Evolutionary conservation across 768 basidiomycete genomes (phyloP), one percentile per base, ranked within the genome.

Genomic region (Aureoboletus auriporus): DNA sequence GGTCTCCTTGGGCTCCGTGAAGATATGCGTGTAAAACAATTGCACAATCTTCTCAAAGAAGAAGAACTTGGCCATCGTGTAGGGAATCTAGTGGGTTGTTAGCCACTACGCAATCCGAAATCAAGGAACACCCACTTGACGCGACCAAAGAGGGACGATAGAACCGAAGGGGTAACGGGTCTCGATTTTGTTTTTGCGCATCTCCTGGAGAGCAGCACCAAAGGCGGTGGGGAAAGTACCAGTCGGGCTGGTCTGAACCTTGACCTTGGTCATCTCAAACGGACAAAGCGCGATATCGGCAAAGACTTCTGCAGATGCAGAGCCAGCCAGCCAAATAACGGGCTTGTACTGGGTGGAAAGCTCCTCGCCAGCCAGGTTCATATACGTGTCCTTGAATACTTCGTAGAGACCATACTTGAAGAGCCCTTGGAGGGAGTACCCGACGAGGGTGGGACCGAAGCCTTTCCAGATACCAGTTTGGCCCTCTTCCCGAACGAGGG

Each of bases 331-430:
- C 90, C 93, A 96, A 72, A 97, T 93, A 50, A 77, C 76, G 54
- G 86, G 84, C 75, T 90, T 90, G 81, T 89, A 91, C 59, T 90
- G 83, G 47, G 78, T 69, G 20, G 87, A 67, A 35, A 79, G 72
- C 66, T 92, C 89, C 69, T 94, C 84, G 45, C 93, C 93, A 54
- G 91, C 84, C 56, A 86, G 64, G 79, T 93, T 93, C 78, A 83
- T 83, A 80, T 93, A 94, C 54, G 65, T 50, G 69, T 96, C 93
- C 78, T 95, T 97, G 88, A 94, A 97, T 64, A 88, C 69, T 73
- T 97, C 93, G 69, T 96, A 96, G 68, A 94, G 89, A 75, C 94
- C 94, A 69, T 91, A 96, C 74, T 97, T 97, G 86, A 95, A 93
- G 82, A 93, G 85, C 67, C 94, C 94, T 74, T 96, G 94, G 61